These are phyloP conservation scores for Mortierella sp. DNA, from an alignment of 371 early-diverging fungal species.

Conservation along the genomic window DNA sequence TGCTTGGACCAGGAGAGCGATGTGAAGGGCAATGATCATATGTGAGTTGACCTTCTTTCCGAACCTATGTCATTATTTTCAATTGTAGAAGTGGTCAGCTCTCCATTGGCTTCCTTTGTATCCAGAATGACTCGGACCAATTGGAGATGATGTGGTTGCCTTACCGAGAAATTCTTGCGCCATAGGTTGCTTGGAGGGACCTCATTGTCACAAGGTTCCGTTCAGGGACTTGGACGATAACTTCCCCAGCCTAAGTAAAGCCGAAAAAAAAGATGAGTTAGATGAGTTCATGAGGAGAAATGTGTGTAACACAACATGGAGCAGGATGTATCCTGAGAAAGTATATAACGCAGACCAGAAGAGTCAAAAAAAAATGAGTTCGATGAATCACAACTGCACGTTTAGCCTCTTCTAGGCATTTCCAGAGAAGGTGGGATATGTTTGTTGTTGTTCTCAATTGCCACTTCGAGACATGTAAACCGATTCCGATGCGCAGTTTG, in stretches of 20 bases:
- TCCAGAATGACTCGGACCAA: background rate
- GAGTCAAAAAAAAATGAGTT: background rate
- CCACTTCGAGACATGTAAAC: background rate
- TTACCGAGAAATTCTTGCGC: conserved; percentile 49
- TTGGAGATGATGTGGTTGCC: background rate
- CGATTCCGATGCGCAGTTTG: conserved; percentile 7
- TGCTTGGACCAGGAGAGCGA: conserved; percentile 58
- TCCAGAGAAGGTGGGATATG: background rate
- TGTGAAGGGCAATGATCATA: conserved; percentile 67
- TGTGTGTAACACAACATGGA: background rate
- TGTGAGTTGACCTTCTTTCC: conserved; percentile 62
- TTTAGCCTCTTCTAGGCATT: background rate
- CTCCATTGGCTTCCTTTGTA: conserved; percentile 5
- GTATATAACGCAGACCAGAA: background rate
- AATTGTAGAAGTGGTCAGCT: background rate
- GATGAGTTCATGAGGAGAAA: background rate
- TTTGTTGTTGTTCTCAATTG: conserved; percentile 8
- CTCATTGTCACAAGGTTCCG: conserved; percentile 65
- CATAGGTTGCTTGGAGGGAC: conserved; percentile 44
- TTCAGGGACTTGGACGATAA: conserved; percentile 71
- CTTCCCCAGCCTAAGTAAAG: conserved; percentile 64
- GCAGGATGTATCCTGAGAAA: background rate
- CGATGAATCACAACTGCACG: conserved; percentile 7
- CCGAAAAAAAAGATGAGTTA: background rate
- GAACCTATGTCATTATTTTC: conserved; percentile 17